Base-by-base conservation (phyloP, 179 eudicot species). In the Silene noctiflora region DNA sequence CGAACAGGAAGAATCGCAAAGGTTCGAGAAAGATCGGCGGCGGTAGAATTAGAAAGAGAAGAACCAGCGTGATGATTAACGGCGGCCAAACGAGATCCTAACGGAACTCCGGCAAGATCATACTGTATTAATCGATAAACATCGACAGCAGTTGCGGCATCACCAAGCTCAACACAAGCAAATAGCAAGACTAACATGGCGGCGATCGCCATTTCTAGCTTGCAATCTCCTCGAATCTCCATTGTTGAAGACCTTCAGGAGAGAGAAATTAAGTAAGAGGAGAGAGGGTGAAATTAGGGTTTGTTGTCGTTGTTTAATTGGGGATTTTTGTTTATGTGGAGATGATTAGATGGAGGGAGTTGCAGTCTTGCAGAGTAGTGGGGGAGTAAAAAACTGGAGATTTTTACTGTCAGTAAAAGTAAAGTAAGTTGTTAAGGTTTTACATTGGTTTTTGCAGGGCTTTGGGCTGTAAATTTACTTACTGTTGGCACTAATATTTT, bases 111-210 rank as follows among this genome's bases (percentile, higher is more conserved):
- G 66, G 88, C 88, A 73, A 95, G 81, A 84, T 95, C 99, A 86
- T 95, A 95, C 86, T 95, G 99, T 14, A 95, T 91, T 56, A 95
- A 86, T 6, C 99, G 99, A 84, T 93, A 95, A n/a, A 95, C 99
- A 55, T 93, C 99, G 68, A 95, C 97, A 71, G 91, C 97, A 22
- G 99, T 81, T n/a, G 90, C 95, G 74, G 96, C 99, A 82, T 88
- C 97, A 77, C 93, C 86, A 79, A 95, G 88, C 83, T 95, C 97
- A 8, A 87, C 92, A 83, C 95, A 89, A 10, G 96, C 91, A 17
- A 88, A 73, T 4, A 95, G 82, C 19, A 94, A 74, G 68, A 89
- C 73, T 13, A 89, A 70, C 53, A 94, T 76, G 6, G 90, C 84
- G 7, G 91, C 84, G 55, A 89, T 77, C 29, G 84, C 82, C 33